These are phyloP conservation scores for Syzygium aqueum DNA, from an alignment of 345 rosid genomes.

Conservation along the genomic window DNA sequence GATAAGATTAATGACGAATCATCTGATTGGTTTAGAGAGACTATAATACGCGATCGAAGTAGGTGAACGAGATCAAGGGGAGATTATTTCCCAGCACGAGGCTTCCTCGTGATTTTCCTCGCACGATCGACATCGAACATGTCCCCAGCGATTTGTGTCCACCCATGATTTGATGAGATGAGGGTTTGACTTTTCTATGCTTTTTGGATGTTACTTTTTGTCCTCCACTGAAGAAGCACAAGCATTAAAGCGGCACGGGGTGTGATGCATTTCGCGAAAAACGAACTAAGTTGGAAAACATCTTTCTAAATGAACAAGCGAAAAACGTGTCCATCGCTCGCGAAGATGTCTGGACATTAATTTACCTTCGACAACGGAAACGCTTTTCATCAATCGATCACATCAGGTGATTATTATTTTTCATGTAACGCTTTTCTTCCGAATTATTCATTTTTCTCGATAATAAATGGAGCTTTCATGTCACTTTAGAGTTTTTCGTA, in stretches of 20 bases:
- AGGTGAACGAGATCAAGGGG: neutral
- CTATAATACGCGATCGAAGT: neutral
- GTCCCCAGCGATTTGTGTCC: neutral
- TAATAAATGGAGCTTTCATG: rapidly evolving
- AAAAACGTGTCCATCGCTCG: rapidly evolving
- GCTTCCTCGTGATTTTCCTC: neutral
- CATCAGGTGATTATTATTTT: neutral
- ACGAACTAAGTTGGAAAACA: too few relatives aligned
- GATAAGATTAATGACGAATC: neutral
- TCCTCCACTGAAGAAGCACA: neutral
- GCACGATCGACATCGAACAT: neutral
- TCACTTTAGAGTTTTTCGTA: neutral
- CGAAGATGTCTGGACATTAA: rapidly evolving
- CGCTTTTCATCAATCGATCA: rapidly evolving
- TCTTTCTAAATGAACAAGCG: neutral
- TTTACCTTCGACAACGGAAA: rapidly evolving
- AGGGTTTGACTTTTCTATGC: neutral
- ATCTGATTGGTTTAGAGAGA: neutral
- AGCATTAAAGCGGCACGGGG: neutral
- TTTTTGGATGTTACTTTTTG: neutral
- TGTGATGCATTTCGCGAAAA: neutral
- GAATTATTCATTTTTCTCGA: rapidly evolving
- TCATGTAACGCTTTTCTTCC: neutral
- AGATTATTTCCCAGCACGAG: neutral
- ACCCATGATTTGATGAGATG: neutral